Evolutionary conservation across 306 rosid genomes (phyloP), one percentile per base, ranked within the genome.

Genomic region (Trifolium pratense): DNA sequence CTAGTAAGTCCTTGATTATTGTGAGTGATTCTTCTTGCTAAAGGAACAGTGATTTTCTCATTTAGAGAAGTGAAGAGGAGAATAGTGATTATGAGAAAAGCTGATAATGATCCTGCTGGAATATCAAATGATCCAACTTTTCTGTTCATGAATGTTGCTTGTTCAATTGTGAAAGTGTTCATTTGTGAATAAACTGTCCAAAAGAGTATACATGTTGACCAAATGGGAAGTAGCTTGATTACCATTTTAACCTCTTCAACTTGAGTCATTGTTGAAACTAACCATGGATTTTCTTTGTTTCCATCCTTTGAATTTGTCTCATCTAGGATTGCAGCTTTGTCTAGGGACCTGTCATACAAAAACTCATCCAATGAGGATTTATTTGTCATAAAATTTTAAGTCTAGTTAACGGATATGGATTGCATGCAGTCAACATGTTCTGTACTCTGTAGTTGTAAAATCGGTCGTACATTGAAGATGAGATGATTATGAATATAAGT

Each of bases 111-210:
- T 53, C 99, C 99, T 8, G 99, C 0, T 45, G 99, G 99, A 37
- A 94, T 48, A 2, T 4, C 75, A 11, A 88, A 34, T 6, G 80
- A 75, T 31, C 96, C 93, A 61, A 91, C 36, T 66, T 81, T 83
- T 64, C 93, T 63, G 59, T 91, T 64, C 99, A 94, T 94, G 89
- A 84, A 82, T 21, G 97, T 91, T 13, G 97, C 99, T 91, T 94
- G 93, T 85, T 91, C 99, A n/a, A 91, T 73, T 31, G 99, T 91
- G 84, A 94, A 94, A 17, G 99, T 94, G 16, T 85, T 90, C 91
- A 90, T 94, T 49, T 94, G 99, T 60, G 99, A 94, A 78, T 90
- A 94, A 56, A 91, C 37, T 7, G 99, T 91, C 99, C 99, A 94
- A 42, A 94, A 94, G 74, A 91, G 95, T 58, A 94, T 94, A 39